Base-by-base conservation (phyloP, 495 filamentous ascomycete genomes). In the Neurospora cerealis region DNA sequence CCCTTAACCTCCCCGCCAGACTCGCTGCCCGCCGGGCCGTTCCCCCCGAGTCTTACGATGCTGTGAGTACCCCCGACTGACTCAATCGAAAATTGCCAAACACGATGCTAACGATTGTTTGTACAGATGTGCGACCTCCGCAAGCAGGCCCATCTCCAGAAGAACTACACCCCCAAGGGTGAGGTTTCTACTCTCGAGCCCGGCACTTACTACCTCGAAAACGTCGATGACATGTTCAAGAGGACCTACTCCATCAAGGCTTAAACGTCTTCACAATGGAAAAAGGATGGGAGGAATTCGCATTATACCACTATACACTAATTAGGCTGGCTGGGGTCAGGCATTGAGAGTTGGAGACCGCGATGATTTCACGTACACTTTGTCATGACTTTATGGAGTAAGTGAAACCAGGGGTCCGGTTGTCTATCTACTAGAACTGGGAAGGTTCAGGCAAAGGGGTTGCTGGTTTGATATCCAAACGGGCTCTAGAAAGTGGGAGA, bases 221-320 rank as follows among this genome's bases (percentile, higher is more conserved):
- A 90, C 76, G 86, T 99, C 42, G 95, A 99, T 77, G 93, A 94
- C 78, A 97, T 97, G 93, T 99, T 95, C 92, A 90, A 93, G 83
- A 89, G 96, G 77, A 87, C 86, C 75, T 98, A 99, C 85, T 86
- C 87, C 74, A 83, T 97, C 85, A 96, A 98, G 89, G 91, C 89
- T 82, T 99, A 91, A 85, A 78, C 24, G 42, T 70, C 39, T 37
- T 38, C 15, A 70, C 41, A 46, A n/a, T 44, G 69, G 11, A 70
- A 74, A 39, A 21, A 73, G 21, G 37, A 19, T 17, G 24, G 32
- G 15, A 37, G 39, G 69, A 70, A 36, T 36, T 66, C 28, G 28
- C 28, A 74, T 46, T 38, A 39, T 32, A 71, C 41, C 40, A 28
- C 19, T 39, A 71, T 70, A 74, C 24, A 71, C 38, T 69, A 70